Percentiles rank a stretch among this genome's conserved stretches.
These are phyloP conservation scores for Dioscorea zingiberensis DNA, from an alignment of 106 monocot species.

Conservation along the genomic window DNA sequence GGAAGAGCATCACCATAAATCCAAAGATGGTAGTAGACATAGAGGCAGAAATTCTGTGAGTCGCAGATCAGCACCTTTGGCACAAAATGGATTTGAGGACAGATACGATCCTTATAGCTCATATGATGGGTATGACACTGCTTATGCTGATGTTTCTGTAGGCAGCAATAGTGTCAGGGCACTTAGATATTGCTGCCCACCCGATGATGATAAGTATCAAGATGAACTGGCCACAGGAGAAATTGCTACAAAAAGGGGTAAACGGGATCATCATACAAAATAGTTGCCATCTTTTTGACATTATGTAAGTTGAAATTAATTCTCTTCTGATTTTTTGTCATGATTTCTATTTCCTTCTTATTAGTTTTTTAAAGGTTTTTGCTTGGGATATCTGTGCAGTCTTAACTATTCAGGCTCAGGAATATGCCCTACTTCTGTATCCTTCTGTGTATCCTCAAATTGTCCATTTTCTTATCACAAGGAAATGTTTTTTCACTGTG, in stretches of 20 bases:
- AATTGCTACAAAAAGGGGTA: constrained; percentile 1
- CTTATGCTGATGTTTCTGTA: constrained; percentile 10
- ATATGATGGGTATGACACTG: constrained; percentile 21
- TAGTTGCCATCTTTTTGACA: constrained; percentile 1
- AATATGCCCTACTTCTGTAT: constrained; percentile 55
- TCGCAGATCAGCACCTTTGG: constrained; percentile 25
- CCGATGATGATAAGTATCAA: constrained; percentile 12
- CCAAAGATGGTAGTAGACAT: constrained; percentile 16
- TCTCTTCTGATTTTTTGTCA: background rate
- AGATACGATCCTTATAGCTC: constrained; percentile 60
- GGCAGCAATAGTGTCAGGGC: background rate
- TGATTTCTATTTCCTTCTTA: background rate
- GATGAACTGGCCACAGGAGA: constrained; percentile 6
- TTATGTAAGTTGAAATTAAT: background rate
- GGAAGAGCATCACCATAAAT: constrained; percentile 13
- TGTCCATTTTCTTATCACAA: background rate
- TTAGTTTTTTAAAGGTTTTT: constrained; percentile 23
- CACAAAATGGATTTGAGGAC: constrained; percentile 43
- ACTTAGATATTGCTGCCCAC: background rate
- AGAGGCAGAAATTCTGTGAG: constrained; percentile 17
- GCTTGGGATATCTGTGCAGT: constrained; percentile 44
- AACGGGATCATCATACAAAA: constrained; percentile 10
- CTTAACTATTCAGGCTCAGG: constrained; percentile 28
- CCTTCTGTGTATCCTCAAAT: constrained; percentile 84
- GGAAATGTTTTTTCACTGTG: no score